Evolutionary conservation across 441 rosid species (phyloP), one percentile per base, ranked within the genome.

Genomic region (Populus hybrid): DNA sequence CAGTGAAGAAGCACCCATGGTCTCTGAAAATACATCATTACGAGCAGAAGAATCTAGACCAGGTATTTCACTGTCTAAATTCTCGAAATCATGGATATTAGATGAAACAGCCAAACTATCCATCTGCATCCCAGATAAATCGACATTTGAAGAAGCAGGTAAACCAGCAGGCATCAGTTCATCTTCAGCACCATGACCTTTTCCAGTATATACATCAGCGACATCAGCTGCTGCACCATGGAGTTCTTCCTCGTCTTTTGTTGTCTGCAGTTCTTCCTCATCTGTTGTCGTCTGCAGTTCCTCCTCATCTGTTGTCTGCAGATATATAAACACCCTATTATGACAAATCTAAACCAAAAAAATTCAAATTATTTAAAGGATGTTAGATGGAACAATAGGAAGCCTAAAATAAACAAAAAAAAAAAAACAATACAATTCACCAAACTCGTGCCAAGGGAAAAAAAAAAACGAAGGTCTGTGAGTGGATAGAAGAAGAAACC

Each of bases 51-150:
- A 89, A 82, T 86, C 90, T 69, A 97, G 86, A 79, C 99, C 99
- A 81, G 98, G 99, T 77, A 97, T 94, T 83, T 84, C 94, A 85
- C 87, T 86, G 79, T 89, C 99, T 72, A 81, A 30, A 82, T 86
- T 84, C 65, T 85, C 88, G 69, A 78, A 74, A 78, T 82, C 91
- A 71, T 80, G 91, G 75, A 67, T 74, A 78, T 85, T 87, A 82
- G 89, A 85, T 28, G 91, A 84, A 77, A 85, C 30, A 73, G 77
- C 80, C 71, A 70, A 38, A 70, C 75, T 79, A 78, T 70, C 86
- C 72, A 78, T 84, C 82, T 85, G 89, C 74, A 77, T 78, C 76
- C 84, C 89, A 81, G 89, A 81, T 46, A 81, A 81, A 80, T 77
- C 79, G 77, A 80, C 79, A 79, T 86, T 86, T 81, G 88, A 82